Evolutionary conservation across 208 protist genomes (phyloP), one percentile per base, ranked within the genome.

Genomic region (Wallacemonas sp.): DNA sequence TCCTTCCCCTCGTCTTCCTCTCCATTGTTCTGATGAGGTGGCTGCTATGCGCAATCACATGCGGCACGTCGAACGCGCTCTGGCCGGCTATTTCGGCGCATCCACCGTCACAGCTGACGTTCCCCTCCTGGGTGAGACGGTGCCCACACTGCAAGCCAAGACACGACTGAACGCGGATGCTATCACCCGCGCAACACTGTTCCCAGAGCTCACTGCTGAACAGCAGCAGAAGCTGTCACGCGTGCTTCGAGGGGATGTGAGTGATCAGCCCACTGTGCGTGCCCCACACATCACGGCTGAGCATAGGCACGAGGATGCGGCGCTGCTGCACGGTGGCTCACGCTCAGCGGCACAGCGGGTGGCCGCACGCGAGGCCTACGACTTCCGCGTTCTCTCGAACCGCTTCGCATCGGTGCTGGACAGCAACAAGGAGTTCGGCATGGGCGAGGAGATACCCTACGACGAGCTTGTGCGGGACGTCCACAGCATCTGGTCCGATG

Each of bases 331-430:
- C 32, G 32, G 23, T 5, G 3, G 52, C 52, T 4, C 47, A 2
- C 52, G 32, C 19, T 14, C 52, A 6, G 26, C 52, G 5, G 52
- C 30, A 21, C 26, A 41, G 26, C 52, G 52, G 12, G 52, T 14
- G n/a, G 38, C 52, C 4, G 9, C 52, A n/a, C 52, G 29, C 8
- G 30, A 58, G 52, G 52, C 52, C 30, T 19, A 6, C 19, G 5
- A 41, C 21, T 76, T 68, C 32, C 72, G 83, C n/a, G 57, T 76
- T 14, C 76, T 89, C 19, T 65, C 43, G 47, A 63, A 39, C 36
- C 83, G 83, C 58, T 83, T 80, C 27, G 61, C 70, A 14, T 83
- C 54, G 41, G 11, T 32, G 4, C 61, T 71, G 16, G 83, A 89
- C 66, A 62, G 61, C 38, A 76, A 80, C 27, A 89, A 89, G 57